Base-by-base conservation (phyloP, 2,329 filamentous ascomycete species). In the Nemania sp. region DNA sequence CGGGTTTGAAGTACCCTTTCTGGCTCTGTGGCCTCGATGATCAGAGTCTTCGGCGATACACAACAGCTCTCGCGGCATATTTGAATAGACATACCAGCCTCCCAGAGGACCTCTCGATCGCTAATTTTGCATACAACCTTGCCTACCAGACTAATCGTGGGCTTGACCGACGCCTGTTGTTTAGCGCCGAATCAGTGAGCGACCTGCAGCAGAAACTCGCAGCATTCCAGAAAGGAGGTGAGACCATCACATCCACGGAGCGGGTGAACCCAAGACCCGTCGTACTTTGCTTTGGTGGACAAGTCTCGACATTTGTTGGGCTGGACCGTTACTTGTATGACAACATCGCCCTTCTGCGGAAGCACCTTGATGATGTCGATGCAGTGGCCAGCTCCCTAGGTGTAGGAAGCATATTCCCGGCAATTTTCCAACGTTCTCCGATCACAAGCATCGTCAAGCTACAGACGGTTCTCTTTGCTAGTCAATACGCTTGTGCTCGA, bases 391-490 rank as follows among this genome's bases (percentile, higher is more conserved):
- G 6, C 2, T 57, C 60, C 0, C 54, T 70, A 0, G 74, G 74
- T 0, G 13, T 62, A 1, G 55, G 18, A 0, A 69, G 67, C 54
- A 72, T 79, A 21, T 72, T 62, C 40, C 76, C 75, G 0, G 57
- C 32, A 5, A 71, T 78, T n/a, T 77, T 78, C 56, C 35, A 68
- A 17, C 42, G 49, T 0, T 32, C 60, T 0, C 67, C 71, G 0
- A 59, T 74, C 10, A 9, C 46, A 0, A 69, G 75, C 53, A 49
- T 60, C 0, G 69, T 73, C 1, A 50, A 56, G 4, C 67, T 82
- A 1, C 80, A 82, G 54, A 67, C 75, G 0, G 64, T 54, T 6
- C 67, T 82, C 0, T 77, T 81, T 17, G 70, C 78, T 2, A 60
- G 77, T 3, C 76, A 80, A 65, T 78, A 77, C 51, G 60, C 77